Base-by-base conservation (phyloP, 176 grass and related monocot genomes). In the Elaeis guineensis region DNA sequence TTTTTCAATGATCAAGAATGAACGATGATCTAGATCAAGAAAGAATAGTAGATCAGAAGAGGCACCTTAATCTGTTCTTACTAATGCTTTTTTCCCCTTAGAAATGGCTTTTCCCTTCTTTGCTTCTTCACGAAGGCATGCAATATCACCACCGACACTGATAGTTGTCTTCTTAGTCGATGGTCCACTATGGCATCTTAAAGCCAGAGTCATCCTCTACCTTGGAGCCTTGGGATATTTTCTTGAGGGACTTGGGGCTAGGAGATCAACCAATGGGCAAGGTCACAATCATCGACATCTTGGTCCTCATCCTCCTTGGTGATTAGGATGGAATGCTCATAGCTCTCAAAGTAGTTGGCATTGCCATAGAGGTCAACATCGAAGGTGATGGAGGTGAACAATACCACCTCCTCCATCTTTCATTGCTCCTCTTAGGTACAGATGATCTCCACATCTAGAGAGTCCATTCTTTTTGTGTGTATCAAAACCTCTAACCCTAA, bases 161-260 rank as follows among this genome's bases (percentile, higher is more conserved):
- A 59, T 97, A 97, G 19, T 92, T 81, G 52, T 98, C 93, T 78
- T 98, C 93, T 21, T 81, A 80, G 69, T 98, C 93, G 32, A 91
- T 81, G 63, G 92, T 92, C 55, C 78, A 76, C 76, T 73, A 78
- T 26, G 87, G 75, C 66, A 65, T 73, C 39, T 79, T 82, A 19
- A 80, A 50, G 26, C 83, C 80, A 3, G 69, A 25, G 4, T n/a
- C 78, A 4, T 91, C 93, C 61, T 83, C 92, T 14, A 69, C 93
- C 4, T 64, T 61, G 0, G 83, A 48, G 61, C 78, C 62, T 14
- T 71, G 83, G 50, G 86, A 86, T 55, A 95, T 1, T 56, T 85
- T 83, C 3, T 72, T 61, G 9, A 62, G 69, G 1, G 69, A 62
- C 25, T 72, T 72, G 18, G 89, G 93, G 51, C 93, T 23, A 88